A percentile compares a stretch with the other conserved stretches of the same genome.
Conservation (phyloP, 169 alveolate genomes). For the Blepharisma undulans region DNA sequence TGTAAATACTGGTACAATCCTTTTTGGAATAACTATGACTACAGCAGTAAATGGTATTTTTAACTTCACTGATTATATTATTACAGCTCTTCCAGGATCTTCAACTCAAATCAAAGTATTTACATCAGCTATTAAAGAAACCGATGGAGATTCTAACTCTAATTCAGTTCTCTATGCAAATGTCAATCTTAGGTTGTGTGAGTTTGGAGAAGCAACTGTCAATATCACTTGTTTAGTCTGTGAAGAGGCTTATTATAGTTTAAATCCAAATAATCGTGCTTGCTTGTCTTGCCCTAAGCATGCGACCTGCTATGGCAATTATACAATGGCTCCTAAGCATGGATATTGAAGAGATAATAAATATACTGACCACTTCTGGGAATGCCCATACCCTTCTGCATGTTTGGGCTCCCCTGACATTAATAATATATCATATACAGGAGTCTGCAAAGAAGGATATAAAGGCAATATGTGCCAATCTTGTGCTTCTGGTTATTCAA, state of each 20-base stretch:
- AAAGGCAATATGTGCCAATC: constrained; percentile 29
- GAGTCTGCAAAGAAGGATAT: constrained; percentile 26
- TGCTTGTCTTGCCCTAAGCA: constrained; percentile 12
- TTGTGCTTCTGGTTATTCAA: constrained; percentile 14
- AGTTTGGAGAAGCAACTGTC: background rate
- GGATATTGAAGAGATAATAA: constrained; percentile 58
- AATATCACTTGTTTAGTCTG: background rate
- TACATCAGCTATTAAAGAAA: background rate
- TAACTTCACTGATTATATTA: background rate
- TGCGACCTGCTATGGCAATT: constrained; percentile 53
- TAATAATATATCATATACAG: background rate
- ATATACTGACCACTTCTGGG: constrained; percentile 33
- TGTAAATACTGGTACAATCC: background rate
- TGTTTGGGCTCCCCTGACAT: constrained; percentile 47
- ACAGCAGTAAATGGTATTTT: background rate
- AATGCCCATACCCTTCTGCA: constrained; percentile 44
- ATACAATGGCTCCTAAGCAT: constrained; percentile 50
- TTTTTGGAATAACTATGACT: background rate
- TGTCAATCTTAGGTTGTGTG: background rate
- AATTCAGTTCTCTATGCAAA: background rate
- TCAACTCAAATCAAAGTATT: background rate
- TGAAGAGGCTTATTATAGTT: background rate
- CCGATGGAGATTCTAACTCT: background rate
- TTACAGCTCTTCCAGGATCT: background rate
- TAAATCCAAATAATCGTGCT: background rate